These are phyloP conservation scores for Acorus calamus DNA, from an alignment of 106 monocot species.

Conservation along the genomic window DNA sequence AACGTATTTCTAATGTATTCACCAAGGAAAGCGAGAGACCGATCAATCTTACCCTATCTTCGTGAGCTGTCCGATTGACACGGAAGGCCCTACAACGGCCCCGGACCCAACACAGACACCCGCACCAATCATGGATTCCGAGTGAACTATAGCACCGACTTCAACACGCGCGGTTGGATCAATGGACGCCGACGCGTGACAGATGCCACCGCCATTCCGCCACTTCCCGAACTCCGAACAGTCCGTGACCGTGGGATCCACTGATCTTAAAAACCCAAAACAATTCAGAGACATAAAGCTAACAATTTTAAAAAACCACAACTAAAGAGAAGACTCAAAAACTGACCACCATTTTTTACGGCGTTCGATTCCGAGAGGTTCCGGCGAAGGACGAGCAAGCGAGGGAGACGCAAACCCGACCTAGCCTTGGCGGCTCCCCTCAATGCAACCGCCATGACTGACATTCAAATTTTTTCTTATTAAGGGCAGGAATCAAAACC, in stretches of 20 bases:
- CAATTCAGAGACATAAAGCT: neutral
- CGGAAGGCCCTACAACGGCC: slow-evolving; percentile 70
- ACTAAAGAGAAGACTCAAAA: too few species aligned
- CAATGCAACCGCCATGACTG: slow-evolving; percentile 2
- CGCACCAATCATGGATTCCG: slow-evolving; percentile 38
- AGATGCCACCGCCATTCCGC: slow-evolving; percentile 77
- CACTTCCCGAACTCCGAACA: slow-evolving; percentile 43
- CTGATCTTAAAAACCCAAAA: slow-evolving; percentile 13
- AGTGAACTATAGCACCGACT: slow-evolving; percentile 72
- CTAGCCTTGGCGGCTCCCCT: neutral
- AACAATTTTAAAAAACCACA: too few species aligned
- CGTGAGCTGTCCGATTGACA: slow-evolving; percentile 58
- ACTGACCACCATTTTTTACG: too few species aligned
- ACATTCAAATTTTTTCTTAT: neutral
- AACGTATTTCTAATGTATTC: too few species aligned
- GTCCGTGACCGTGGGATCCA: slow-evolving; percentile 2
- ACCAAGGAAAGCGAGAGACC: neutral
- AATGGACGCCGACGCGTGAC: slow-evolving; percentile 49
- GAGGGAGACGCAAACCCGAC: neutral
- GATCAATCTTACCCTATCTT: slow-evolving; percentile 46
- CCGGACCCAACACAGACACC: slow-evolving; percentile 81
- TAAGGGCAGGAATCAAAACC: too few species aligned
- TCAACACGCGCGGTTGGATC: slow-evolving; percentile 58
- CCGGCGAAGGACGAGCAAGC: neutral
- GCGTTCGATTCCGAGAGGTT: too few species aligned